Evolutionary conservation across 2,329 filamentous ascomycete species (phyloP).

Genomic region (Alternaria arborescens): DNA sequence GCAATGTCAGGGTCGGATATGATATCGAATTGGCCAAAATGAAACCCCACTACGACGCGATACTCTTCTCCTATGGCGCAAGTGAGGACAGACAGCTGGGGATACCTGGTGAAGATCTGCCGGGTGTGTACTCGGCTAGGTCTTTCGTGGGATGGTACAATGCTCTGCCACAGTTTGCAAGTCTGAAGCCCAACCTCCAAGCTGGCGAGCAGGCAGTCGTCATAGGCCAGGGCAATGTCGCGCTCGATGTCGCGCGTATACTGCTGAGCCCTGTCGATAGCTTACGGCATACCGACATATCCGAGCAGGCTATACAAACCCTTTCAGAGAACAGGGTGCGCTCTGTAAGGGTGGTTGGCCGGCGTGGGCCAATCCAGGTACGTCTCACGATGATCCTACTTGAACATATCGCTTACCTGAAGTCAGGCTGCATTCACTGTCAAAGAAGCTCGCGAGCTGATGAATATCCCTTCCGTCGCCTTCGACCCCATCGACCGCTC

Average conservation of each 20-base stretch:
- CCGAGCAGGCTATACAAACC: conserved; percentile 79
- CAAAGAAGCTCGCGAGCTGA: conserved; percentile 89
- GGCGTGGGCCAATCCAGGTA: conserved; percentile 88
- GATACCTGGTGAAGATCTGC: conserved; percentile 80
- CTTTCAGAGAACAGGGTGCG: conserved; percentile 77
- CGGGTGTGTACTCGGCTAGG: conserved; percentile 84
- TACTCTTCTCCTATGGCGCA: conserved; percentile 93
- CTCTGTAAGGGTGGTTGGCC: conserved; percentile 84
- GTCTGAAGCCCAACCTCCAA: conserved; percentile 76
- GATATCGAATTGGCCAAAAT: conserved; percentile 73
- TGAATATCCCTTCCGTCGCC: conserved; percentile 75
- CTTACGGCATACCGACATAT: conserved; percentile 85
- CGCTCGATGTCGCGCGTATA: conserved; percentile 90
- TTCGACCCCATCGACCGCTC: conserved; percentile 74
- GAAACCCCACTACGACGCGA: conserved; percentile 85
- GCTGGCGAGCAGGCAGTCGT: conserved; percentile 83
- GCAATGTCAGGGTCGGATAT: conserved; percentile 82
- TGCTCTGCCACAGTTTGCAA: conserved; percentile 82
- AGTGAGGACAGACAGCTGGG: conserved; percentile 81
- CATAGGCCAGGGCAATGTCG: conserved; percentile 95
- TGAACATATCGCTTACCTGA: not conserved
- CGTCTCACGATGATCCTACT: conserved; percentile 20
- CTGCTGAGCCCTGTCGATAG: conserved; percentile 78
- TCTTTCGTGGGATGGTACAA: conserved; percentile 99
- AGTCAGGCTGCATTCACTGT: conserved; percentile 87